Evolutionary conservation across 768 basidiomycete species (phyloP).

Genomic region (Rhodotorula taiwanensis): DNA sequence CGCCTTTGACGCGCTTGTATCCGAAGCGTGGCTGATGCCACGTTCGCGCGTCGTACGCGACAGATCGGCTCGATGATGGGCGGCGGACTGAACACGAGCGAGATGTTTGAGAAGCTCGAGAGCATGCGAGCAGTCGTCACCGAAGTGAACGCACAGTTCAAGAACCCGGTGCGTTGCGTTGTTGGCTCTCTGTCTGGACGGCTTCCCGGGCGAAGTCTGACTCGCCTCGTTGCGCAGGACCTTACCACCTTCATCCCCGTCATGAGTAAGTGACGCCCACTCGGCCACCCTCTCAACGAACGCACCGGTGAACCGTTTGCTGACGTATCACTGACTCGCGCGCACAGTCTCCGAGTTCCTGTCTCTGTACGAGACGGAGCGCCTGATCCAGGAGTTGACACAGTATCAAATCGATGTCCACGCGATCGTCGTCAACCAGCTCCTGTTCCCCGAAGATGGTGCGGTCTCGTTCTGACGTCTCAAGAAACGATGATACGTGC

Average conservation of each 20-base stretch:
- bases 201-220: neutral
- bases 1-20: neutral
- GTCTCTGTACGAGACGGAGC: slow-evolving; percentile 96
- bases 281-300: no score
- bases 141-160: slow-evolving; percentile 98
- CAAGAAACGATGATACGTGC: no score
- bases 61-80: slow-evolving; percentile 97
- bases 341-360: slow-evolving; percentile 92
- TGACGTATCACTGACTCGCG: slow-evolving; percentile 55
- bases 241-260: slow-evolving; percentile 94
- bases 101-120: slow-evolving; percentile 98
- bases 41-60: no score
- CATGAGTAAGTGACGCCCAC: slow-evolving; percentile 27
- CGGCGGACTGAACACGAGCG: slow-evolving; percentile 73
- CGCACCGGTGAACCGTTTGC: no score
- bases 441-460: slow-evolving; percentile 88
- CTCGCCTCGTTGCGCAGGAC: slow-evolving; percentile 54
- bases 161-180: slow-evolving; percentile 70
- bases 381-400: slow-evolving; percentile 76
- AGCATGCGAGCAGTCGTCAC: slow-evolving; percentile 94
- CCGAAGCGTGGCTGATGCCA: neutral
- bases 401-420: slow-evolving; percentile 74
- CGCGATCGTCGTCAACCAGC: slow-evolving; percentile 96
- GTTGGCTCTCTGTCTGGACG: neutral
- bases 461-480: slow-evolving; percentile 44